Conservation (phyloP, 2,329 filamentous ascomycete genomes). For the Apiospora pterosperma region DNA sequence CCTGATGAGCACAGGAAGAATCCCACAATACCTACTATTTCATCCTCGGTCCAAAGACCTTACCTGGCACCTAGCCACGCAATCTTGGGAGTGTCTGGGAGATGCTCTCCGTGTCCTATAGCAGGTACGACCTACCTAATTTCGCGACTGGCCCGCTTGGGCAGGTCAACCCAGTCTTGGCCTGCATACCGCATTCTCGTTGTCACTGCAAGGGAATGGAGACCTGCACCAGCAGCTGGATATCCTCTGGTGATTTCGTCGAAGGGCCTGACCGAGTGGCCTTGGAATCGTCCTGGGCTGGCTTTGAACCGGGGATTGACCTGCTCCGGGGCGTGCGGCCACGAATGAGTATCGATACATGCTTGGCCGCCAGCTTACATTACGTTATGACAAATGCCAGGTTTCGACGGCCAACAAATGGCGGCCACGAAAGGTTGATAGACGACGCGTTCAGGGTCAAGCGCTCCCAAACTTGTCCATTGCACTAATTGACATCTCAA, state of each 20-base stretch:
- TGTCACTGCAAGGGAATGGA: conserved; percentile 1
- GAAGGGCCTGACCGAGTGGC: not conserved
- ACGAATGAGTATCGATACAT: not conserved
- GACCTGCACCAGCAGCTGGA: not conserved
- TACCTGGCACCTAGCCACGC: not conserved
- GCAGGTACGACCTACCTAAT: not conserved
- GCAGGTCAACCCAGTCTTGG: not conserved
- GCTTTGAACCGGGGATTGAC: not conserved
- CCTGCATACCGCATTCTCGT: not conserved
- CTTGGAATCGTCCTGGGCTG: not conserved
- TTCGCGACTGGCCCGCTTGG: not conserved
- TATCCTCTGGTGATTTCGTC: not conserved
- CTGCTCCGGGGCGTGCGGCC: not conserved
- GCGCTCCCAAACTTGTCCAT: not conserved
- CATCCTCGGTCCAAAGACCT: not conserved
- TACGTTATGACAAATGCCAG: not conserved
- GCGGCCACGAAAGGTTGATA: not conserved
- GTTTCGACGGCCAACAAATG: not conserved
- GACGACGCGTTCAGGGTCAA: not conserved
- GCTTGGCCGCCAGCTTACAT: not conserved
- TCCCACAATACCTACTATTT: not conserved
- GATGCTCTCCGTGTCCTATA: not conserved
- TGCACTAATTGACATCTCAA: not conserved
- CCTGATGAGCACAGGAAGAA: not conserved
- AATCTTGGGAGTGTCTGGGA: not conserved